Percentiles rank a stretch among this genome's conserved stretches.
phyloP scores from a whole-genome alignment of 176 grass and related monocot species.

The Guadua angustifolia region DNA sequence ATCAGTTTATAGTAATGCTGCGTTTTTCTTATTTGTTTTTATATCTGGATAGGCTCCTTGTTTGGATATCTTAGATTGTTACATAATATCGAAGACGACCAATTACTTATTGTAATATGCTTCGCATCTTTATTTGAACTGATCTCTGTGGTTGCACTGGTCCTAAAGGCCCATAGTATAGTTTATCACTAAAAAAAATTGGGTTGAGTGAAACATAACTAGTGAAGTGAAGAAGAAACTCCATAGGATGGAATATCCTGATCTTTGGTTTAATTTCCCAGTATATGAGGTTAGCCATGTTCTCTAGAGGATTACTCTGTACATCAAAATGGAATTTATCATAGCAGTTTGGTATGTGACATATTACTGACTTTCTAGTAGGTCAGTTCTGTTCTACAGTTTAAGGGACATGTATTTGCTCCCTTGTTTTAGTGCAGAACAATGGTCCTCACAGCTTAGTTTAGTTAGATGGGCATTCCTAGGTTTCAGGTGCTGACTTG shows the following conservation, averaged over 20 bases:
- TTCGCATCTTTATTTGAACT: neutral
- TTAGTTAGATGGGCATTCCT: slow-evolving; percentile 14
- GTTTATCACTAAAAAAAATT: neutral
- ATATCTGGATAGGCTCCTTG: neutral
- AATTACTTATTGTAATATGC: neutral
- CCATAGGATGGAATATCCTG: neutral
- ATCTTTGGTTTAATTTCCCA: neutral
- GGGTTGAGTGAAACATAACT: neutral
- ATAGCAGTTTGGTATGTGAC: neutral
- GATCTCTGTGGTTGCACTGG: neutral
- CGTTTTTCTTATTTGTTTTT: neutral
- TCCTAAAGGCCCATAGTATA: neutral
- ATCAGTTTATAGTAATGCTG: neutral
- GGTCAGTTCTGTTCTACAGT: neutral
- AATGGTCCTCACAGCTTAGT: neutral
- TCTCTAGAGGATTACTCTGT: neutral
- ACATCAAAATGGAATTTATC: neutral
- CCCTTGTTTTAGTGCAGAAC: neutral
- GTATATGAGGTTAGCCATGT: neutral
- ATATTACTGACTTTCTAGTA: neutral
- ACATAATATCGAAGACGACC: neutral
- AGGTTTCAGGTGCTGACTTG: slow-evolving; percentile 11
- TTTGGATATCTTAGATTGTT: slow-evolving; percentile 11
- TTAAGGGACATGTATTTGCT: neutral
- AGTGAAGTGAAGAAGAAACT: neutral